Base-by-base conservation (phyloP, 306 rosid genomes). In the Potentilla sterilis region DNA sequence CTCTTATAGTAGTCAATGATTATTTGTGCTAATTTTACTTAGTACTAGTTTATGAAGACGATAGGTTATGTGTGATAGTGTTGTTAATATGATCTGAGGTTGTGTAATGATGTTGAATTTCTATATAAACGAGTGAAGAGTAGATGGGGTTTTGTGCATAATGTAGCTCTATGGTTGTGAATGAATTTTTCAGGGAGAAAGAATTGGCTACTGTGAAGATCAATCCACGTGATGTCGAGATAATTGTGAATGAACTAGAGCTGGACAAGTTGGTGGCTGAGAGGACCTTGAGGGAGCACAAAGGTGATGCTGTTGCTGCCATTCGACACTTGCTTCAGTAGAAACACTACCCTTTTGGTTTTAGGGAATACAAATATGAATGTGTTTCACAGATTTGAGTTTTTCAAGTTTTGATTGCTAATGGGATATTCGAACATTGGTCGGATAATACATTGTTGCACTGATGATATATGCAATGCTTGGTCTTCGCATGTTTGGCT, bases 251-350 rank as follows among this genome's bases (percentile, higher is more conserved):
- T 74, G 99, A 95, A 66, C 86, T 95, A 32, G 99, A 95, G 97
- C 69, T 95, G 89, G 99, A 92, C 91, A 91, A 83, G 87, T 87
- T 89, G 87, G 92, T 90, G 16, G 99, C 97, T 16, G 97, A 95
- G 89, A 90, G 92, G 85, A 95, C 97, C 71, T 79, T 95, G 85
- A 88, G 97, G 12, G 99, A 95, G 81, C 99, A 95, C 88, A 90
- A 92, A 83, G 97, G 99, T 41, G 96, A 95, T 78, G 97, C 98
- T 0, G 98, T 92, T 83, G 96, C 98, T 81, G 98, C 97, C 73
- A 87, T 95, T 79, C 80, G 96, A 51, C 85, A 90, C 72, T 87
- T 92, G 86, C 97, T 95, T 76, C 89, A 46, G 74, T 91, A 65
- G 78, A 62, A 18, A 7, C 14, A 58, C 16, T 22, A 12, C 6